Evolutionary conservation across 2,329 filamentous ascomycete species (phyloP), one percentile per base, ranked within the genome.

Genomic region (Didymella segeticola): DNA sequence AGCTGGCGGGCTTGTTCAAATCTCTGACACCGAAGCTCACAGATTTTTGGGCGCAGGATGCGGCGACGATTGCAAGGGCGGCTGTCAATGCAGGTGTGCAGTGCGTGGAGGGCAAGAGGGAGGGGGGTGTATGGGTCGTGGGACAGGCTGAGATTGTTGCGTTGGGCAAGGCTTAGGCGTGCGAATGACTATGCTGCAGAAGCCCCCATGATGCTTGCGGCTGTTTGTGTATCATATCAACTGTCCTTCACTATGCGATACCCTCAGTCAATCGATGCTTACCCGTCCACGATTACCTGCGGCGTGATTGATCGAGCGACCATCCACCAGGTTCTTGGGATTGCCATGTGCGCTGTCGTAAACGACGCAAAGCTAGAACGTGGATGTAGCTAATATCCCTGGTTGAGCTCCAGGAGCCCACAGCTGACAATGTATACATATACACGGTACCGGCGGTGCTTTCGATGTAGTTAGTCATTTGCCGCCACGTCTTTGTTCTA

Each of bases 31-130:
- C 62, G 1, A 61, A 64, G 41, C 63, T 86, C 57, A 86, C 86
- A 76, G 86, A 96, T 68, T 76, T 72, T 6, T 82, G 90, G 74
- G 89, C 86, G 1, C 89, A 95, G 77, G 90, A 95, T 45, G 86
- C 84, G 5, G 83, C 87, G 50, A 83, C 89, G 27, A 91, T 96
- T 23, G 50, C 47, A 2, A 17, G 42, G 12, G 47, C 51, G 12
- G 55, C 55, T 23, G 25, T 55, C 12, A 51, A 55, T 29, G 55
- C 55, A 2, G 55, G 50, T 2, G 37, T 48, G 33, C 42, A 57
- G 37, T 57, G 50, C 36, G 33, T 34, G 4, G 50, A 50, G 22
- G 55, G 84, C 1, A 79, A 79, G 56, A 79, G 82, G 52, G 48
- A 79, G 68, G 72, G 85, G 80, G 79, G 84, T 72, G 76, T 83